Evolutionary conservation across 139 green algal genomes (phyloP).

Genomic region (Chlorella sorokiniana): DNA sequence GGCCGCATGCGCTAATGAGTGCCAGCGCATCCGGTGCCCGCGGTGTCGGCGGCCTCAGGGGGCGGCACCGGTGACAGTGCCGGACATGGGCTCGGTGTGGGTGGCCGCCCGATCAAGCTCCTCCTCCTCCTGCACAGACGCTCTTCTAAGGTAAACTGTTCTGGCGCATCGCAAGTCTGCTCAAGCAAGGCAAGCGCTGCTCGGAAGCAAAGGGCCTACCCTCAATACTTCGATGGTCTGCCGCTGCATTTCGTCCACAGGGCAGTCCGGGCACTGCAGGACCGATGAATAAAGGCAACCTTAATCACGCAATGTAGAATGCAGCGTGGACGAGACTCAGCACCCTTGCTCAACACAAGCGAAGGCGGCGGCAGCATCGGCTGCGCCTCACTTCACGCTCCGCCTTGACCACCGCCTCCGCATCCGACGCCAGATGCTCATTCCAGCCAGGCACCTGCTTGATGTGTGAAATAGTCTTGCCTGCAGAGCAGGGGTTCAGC

Average conservation of each 20-base stretch:
- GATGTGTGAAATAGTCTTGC: conserved; percentile 12
- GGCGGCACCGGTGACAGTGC: no score
- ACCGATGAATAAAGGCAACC: background rate
- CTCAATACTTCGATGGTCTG: conserved; percentile 7
- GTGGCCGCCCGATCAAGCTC: no score
- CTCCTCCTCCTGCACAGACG: no score
- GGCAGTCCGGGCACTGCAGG: conserved; percentile 16
- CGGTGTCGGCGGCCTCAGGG: no score
- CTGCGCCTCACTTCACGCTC: conserved; percentile 15
- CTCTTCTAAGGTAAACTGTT: no score
- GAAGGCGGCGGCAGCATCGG: background rate
- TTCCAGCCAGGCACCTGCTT: conserved; percentile 23
- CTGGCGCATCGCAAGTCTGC: no score
- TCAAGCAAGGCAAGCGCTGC: no score
- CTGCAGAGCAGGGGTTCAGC: background rate
- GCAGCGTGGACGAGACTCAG: background rate
- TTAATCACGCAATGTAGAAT: background rate
- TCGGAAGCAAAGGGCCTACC: no score
- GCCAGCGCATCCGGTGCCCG: no score
- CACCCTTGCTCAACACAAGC: background rate
- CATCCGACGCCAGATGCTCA: conserved; percentile 22
- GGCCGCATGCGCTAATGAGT: no score
- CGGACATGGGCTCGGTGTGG: no score
- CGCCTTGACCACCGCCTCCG: conserved; percentile 32
- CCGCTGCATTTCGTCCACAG: conserved; percentile 17